Base-by-base conservation (phyloP, 441 rosid genomes). In the Arabidopsis lyrata region DNA sequence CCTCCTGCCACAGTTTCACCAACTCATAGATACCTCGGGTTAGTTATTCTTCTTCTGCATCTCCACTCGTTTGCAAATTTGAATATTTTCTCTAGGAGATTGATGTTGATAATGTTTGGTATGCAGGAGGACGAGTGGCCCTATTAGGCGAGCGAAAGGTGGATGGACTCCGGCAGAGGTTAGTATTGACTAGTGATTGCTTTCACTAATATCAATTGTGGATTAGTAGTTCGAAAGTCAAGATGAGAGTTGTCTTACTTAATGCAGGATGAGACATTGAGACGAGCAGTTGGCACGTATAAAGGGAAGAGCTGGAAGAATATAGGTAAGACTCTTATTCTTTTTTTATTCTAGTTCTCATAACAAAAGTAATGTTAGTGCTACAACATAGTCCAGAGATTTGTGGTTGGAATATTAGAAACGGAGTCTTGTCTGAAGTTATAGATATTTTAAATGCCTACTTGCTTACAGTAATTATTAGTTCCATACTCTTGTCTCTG, bases 91-190 rank as follows among this genome's bases (percentile, higher is more conserved):
- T 64, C 16, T 34, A 5, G 9, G 55, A 52, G 34, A 52, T 29
- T 50, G 50, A 64, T 64, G 45, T 54, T 72, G 63, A 12, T 66
- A 0, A n/a, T 10, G 77, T 54, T 66, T 66, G 56, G 42, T 72
- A 66, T 85, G 81, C 75, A 96, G 99, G 89, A 91, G 99, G 81
- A 93, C 90, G 3, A 89, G 87, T 13, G 99, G 99, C 10, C 99
- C 98, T 47, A 89, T 95, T 48, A 88, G 99, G 84, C 86, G 97
- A 66, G 97, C 99, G 4, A 96, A 93, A 81, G 99, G 99, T 8
- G 99, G 99, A 44, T 96, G 99, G 99, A 96, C 98, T 67, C 93
- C 88, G 0, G 92, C 90, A 77, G 99, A 96, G 97, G 98, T 93
- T 49, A 66, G 83, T 78, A 3, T 20, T 20, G 0, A 49, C 29